A percentile compares a stretch with the other conserved stretches of the same genome.
phyloP scores from a whole-genome alignment of 352 stramenopile species.

The Globisporangium orthogonon region DNA sequence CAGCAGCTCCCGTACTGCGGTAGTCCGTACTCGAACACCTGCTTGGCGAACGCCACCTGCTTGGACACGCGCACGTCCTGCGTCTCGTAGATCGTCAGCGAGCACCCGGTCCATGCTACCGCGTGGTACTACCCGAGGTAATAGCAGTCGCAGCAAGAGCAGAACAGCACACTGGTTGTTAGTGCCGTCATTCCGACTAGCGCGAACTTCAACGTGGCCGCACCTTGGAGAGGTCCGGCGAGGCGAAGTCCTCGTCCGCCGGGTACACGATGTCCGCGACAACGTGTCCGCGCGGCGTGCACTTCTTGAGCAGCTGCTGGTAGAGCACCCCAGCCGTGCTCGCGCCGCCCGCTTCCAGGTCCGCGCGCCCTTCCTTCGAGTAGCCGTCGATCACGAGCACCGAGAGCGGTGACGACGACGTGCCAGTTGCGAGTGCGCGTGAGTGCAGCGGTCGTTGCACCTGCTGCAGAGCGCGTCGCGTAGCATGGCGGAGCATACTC shows the following conservation, averaged over 20 bases:
- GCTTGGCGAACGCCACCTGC: constrained; percentile 65
- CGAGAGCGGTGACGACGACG: background rate
- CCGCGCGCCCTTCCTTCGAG: constrained; percentile 41
- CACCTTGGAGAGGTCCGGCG: constrained; percentile 47
- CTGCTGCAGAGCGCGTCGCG: background rate
- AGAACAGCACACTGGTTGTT: background rate
- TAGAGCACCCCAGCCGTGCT: constrained; percentile 69
- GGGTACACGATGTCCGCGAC: constrained; percentile 55
- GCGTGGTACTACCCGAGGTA: constrained; percentile 41
- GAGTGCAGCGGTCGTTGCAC: background rate
- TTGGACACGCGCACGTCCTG: constrained; percentile 54
- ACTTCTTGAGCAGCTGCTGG: constrained; percentile 54
- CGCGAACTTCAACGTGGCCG: background rate
- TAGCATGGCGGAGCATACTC: background rate
- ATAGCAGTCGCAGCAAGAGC: background rate
- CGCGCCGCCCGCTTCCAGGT: constrained; percentile 53
- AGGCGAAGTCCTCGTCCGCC: constrained; percentile 41
- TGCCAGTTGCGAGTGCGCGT: background rate
- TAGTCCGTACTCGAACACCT: constrained; percentile 57
- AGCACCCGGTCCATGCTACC: constrained; percentile 73
- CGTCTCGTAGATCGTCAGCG: constrained; percentile 52
- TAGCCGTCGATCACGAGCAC: constrained; percentile 71
- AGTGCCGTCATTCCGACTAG: background rate
- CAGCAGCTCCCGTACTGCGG: constrained; percentile 81
- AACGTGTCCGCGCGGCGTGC: constrained; percentile 22